Percentiles rank a stretch among this genome's conserved stretches.
Conservation (phyloP, 805 yeast genomes). For the Lipomyces orientalis region DNA sequence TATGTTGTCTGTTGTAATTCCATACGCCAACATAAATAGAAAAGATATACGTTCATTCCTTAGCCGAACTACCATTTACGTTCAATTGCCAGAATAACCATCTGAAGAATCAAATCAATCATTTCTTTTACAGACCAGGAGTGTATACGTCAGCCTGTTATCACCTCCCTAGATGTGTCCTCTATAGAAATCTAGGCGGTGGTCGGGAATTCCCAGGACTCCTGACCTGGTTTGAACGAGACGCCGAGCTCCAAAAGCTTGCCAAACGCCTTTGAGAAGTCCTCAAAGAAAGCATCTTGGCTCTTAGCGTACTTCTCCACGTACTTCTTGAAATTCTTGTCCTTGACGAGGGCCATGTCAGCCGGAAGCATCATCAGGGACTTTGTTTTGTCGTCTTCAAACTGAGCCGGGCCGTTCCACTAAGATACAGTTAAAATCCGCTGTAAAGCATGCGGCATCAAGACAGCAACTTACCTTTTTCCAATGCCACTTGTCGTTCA, state of each 20-base stretch:
- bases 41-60: too few species aligned
- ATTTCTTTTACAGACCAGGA: neutral
- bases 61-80: too few species aligned
- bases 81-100: neutral
- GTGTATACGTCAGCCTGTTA: neutral
- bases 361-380: conserved; percentile 83
- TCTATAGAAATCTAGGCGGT: conserved; percentile 8
- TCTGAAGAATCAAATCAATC: neutral
- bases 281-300: conserved; percentile 63
- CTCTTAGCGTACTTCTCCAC: conserved; percentile 71
- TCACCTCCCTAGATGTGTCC: neutral
- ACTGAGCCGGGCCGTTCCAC: conserved; percentile 53
- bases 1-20: too few species aligned
- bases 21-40: too few species aligned
- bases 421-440: conserved; percentile 47
- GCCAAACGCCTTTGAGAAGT: conserved; percentile 69
- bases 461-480: conserved; percentile 46
- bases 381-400: conserved; percentile 56
- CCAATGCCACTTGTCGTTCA: conserved; percentile 60
- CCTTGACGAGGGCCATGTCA: conserved; percentile 67
- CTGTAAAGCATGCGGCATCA: neutral
- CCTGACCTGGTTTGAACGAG: conserved; percentile 56
- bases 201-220: conserved; percentile 37
- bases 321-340: conserved; percentile 61
- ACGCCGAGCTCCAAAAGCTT: conserved; percentile 79